A percentile compares a stretch with the other conserved stretches of the same genome.
These are phyloP conservation scores for Dimocarpus longan DNA, from an alignment of 345 rosid species.

Conservation along the genomic window DNA sequence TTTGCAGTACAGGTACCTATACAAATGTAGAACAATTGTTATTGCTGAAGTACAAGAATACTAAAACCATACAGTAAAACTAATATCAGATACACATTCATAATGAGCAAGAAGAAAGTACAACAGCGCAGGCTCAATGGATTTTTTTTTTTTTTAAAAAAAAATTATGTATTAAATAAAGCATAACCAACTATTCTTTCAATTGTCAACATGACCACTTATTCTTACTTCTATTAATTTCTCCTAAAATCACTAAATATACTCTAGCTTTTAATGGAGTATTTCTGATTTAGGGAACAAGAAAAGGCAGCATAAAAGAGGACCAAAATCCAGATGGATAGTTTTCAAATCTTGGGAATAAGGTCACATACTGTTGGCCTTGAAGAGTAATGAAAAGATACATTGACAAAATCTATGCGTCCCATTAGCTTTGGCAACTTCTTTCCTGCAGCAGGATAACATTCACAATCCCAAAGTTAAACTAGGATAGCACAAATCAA, in stretches of 20 bases:
- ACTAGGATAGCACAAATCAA: not conserved
- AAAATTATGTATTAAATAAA: not conserved
- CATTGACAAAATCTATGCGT: constrained; percentile 57
- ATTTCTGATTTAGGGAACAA: not conserved
- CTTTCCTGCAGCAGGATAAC: constrained; percentile 46
- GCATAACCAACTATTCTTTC: not conserved
- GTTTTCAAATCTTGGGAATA: constrained; percentile 8
- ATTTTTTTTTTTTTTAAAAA: not conserved
- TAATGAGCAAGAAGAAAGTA: not conserved
- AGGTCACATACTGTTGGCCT: constrained; percentile 55
- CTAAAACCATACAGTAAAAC: not conserved
- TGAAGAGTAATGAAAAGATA: constrained; percentile 72
- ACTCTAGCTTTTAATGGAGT: not conserved
- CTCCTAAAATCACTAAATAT: not conserved
- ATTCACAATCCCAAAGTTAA: constrained; percentile 21
- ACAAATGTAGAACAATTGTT: constrained; percentile 6
- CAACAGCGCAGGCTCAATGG: not conserved
- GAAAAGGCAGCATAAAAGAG: constrained; percentile 5
- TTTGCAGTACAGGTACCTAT: constrained; percentile 76
- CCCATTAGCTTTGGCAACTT: constrained; percentile 63
- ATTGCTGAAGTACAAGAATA: not conserved
- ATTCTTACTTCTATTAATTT: not conserved
- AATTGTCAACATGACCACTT: not conserved
- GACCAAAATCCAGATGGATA: not conserved
- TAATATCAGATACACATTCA: constrained; percentile 8